Conservation (phyloP, 2,329 filamentous ascomycete genomes). For the Penicillium sp. region DNA sequence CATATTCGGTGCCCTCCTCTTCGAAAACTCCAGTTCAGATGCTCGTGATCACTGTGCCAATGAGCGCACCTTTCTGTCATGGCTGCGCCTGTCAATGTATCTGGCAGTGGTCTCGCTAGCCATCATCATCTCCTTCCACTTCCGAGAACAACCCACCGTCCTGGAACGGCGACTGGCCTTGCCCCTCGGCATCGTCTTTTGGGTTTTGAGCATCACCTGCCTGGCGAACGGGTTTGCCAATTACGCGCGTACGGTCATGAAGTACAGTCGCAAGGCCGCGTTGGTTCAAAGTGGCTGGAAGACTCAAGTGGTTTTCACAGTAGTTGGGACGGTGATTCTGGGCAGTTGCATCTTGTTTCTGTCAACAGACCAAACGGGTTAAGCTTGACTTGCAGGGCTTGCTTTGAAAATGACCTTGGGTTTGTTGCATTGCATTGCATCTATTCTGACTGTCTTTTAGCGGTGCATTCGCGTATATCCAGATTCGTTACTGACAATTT, state of each 20-base stretch:
- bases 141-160: slow-evolving; percentile 69
- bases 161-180: slow-evolving; percentile 76
- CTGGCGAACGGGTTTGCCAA: slow-evolving; percentile 77
- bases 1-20: slow-evolving; percentile 60
- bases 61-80: slow-evolving; percentile 79
- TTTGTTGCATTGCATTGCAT: background rate
- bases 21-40: slow-evolving; percentile 67
- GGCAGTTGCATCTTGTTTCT: slow-evolving; percentile 48
- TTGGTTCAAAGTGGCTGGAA: slow-evolving; percentile 93
- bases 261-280: slow-evolving; percentile 75
- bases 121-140: slow-evolving; percentile 90
- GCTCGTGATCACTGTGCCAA: slow-evolving; percentile 68
- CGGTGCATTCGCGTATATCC: background rate
- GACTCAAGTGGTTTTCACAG: slow-evolving; percentile 72
- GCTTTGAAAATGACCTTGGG: background rate
- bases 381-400: background rate
- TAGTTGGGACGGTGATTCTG: slow-evolving; percentile 46
- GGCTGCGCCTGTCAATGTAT: slow-evolving; percentile 84
- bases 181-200: slow-evolving; percentile 86
- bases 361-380: slow-evolving; percentile 31
- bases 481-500: background rate
- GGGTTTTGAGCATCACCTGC: slow-evolving; percentile 76
- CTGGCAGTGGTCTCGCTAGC: slow-evolving; percentile 88
- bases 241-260: slow-evolving; percentile 79
- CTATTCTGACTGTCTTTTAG: background rate